Base-by-base conservation (phyloP, 495 filamentous ascomycete genomes). In the Extremus antarcticus region DNA sequence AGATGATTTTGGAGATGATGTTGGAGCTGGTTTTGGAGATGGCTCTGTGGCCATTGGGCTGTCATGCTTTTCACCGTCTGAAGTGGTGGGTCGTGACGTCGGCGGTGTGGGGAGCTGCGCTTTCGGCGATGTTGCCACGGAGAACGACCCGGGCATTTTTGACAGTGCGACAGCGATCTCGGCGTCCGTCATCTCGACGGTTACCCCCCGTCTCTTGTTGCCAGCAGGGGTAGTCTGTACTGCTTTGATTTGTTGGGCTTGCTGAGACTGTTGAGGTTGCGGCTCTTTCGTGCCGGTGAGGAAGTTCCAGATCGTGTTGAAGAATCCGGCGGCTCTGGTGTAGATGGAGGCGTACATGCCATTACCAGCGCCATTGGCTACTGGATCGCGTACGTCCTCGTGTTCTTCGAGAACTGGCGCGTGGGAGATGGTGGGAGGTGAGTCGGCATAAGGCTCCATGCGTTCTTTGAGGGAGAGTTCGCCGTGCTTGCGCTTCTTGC, bases 171-270 rank as follows among this genome's bases (percentile, higher is more conserved):
- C n/a, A n/a, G n/a, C n/a, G n/a, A n/a, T n/a, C n/a, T n/a, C n/a
- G n/a, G n/a, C n/a, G n/a, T n/a, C n/a, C n/a, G n/a, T n/a, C n/a
- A n/a, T n/a, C n/a, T n/a, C n/a, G n/a, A n/a, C n/a, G n/a, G n/a
- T n/a, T n/a, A 51, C 21, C 3, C 29, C 50, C 2, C 50, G 29
- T 24, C 50, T 52, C 50, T 52, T 52, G 16, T 16, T 52, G 50
- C 50, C 50, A n/a, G 29, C 1, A 15, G 17, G 17, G 50, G 20
- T 25, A 2, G 35, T 17, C 29, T 41, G 24, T 23, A 52, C 32
- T 9, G 25, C 50, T 15, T 20, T 11, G 32, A 40, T 52, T 25
- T 50, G 4, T n/a, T 50, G 47, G 22, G 2, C 17, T 23, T 50
- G 22, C n/a, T n/a, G n/a, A n/a, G n/a, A n/a, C n/a, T n/a, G n/a